Evolutionary conservation across 148 eudicot genomes (phyloP).

Genomic region (Vaccinium macrocarpon): DNA sequence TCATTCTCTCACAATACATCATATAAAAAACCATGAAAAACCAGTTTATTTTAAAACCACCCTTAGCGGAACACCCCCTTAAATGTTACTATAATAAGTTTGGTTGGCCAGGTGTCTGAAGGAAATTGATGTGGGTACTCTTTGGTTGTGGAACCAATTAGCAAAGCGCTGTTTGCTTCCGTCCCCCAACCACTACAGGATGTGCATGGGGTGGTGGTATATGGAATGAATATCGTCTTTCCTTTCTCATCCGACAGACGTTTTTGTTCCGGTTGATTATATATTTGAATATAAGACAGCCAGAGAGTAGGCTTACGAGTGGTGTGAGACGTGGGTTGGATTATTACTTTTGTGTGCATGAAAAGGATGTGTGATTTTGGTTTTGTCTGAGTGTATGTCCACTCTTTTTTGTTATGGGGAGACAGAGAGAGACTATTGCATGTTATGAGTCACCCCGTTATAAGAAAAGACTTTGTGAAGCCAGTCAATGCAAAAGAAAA

Average conservation of each 20-base stretch:
- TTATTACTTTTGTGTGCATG: not conserved
- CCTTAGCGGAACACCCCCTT: too few species aligned
- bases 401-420: not conserved
- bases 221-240: not conserved
- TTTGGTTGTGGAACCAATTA: not conserved
- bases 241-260: not conserved
- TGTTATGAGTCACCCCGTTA: not conserved
- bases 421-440: not conserved
- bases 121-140: not conserved
- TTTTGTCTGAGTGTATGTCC: not conserved
- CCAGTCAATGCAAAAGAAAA: conserved; percentile 10
- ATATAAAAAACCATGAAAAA: too few species aligned
- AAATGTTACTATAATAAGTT: not conserved
- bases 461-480: not conserved
- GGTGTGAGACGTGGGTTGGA: not conserved
- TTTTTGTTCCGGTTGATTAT: not conserved
- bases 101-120: not conserved
- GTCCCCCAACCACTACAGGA: not conserved
- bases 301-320: not conserved
- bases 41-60: too few species aligned
- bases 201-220: not conserved
- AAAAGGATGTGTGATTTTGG: not conserved
- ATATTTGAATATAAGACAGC: not conserved
- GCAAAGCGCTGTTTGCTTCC: not conserved
- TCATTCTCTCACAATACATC: too few species aligned